Percentiles rank a stretch among this genome's conserved stretches.
These are phyloP conservation scores for Tetrahymena elliotti DNA, from an alignment of 73 alveolate species.

Conservation along the genomic window DNA sequence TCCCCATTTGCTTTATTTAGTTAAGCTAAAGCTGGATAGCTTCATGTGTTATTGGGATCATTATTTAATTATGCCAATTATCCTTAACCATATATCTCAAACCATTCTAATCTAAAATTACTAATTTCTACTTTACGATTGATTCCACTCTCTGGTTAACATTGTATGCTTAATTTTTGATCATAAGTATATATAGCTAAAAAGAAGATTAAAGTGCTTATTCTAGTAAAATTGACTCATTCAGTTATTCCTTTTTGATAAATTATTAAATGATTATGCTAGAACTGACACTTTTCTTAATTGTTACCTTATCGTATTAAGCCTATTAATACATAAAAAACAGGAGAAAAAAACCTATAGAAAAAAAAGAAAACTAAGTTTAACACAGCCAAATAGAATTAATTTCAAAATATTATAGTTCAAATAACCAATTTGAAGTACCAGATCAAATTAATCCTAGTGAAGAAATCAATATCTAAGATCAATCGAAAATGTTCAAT, in stretches of 20 bases:
- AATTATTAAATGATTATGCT: neutral
- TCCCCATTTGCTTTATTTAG: neutral
- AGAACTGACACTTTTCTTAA: neutral
- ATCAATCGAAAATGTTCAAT: too few relatives aligned
- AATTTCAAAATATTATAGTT: neutral
- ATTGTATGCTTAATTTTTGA: too few relatives aligned
- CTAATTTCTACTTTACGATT: neutral
- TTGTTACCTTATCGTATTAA: neutral
- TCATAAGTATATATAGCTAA: neutral
- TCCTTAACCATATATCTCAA: too few relatives aligned
- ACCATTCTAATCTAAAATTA: neutral
- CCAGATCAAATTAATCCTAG: neutral
- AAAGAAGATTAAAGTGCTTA: neutral
- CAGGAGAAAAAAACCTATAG: neutral
- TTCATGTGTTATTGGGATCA: neutral
- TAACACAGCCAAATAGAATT: neutral
- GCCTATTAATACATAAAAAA: neutral
- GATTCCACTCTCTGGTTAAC: neutral
- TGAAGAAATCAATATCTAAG: neutral
- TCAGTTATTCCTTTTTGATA: neutral
- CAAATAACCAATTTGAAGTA: neutral
- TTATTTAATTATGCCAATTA: too few relatives aligned
- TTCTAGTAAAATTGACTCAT: neutral
- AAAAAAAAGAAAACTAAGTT: neutral
- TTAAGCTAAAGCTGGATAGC: neutral